Evolutionary conservation across 192 early-diverging fungal species (phyloP).

Genomic region (Coemansia sp.): DNA sequence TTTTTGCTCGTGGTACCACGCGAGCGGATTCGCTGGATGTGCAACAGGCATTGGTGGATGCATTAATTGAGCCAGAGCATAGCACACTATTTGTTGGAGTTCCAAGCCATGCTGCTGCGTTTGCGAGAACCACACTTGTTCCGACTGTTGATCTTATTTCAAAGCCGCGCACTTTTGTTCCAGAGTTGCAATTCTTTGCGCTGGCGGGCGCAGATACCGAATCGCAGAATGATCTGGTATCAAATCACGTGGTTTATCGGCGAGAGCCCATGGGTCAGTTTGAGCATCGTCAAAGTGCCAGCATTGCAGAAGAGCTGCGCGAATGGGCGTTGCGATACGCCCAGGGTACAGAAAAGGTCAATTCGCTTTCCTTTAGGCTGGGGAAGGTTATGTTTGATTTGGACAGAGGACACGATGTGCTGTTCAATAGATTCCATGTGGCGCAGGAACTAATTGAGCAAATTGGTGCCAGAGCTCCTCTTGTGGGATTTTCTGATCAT

Average conservation of each 20-base stretch:
- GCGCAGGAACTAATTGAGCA: constrained; percentile 19
- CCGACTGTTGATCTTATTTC: constrained; percentile 27
- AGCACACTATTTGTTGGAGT: constrained; percentile 24
- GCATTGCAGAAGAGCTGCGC: constrained; percentile 9
- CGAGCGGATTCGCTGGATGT: constrained; percentile 25
- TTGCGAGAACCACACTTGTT: constrained; percentile 7
- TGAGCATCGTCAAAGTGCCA: neutral
- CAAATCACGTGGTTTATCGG: constrained; percentile 17
- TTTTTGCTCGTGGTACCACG: constrained; percentile 29
- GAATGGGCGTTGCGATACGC: constrained; percentile 8
- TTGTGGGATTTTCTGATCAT: constrained; percentile 35
- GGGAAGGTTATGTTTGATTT: constrained; percentile 39
- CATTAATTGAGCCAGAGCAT: constrained; percentile 23
- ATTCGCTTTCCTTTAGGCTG: constrained; percentile 15
- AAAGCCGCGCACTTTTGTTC: constrained; percentile 18
- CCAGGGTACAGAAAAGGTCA: neutral
- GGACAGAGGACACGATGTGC: constrained; percentile 10
- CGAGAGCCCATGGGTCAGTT: neutral
- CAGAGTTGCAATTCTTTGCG: constrained; percentile 10
- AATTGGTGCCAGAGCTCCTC: constrained; percentile 17
- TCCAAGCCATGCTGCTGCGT: neutral
- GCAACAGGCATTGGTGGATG: constrained; percentile 30
- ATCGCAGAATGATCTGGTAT: constrained; percentile 5
- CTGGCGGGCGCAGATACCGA: neutral
- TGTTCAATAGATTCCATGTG: constrained; percentile 13